Conservation (phyloP, 2,329 filamentous ascomycete genomes). For the Microdochium trichocladiopsis region DNA sequence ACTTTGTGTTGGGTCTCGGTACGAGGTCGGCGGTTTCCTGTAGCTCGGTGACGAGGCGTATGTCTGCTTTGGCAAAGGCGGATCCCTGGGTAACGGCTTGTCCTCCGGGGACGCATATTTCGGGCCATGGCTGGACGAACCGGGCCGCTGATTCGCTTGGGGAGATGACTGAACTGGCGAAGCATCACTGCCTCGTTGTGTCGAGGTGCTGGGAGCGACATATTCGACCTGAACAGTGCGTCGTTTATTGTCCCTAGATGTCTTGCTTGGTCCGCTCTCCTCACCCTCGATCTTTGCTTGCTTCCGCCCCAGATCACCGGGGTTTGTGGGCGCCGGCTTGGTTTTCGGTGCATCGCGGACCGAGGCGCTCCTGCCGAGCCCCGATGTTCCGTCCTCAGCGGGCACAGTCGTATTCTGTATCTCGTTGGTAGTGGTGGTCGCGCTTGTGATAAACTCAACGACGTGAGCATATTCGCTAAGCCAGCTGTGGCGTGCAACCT, state of each 20-base stretch:
- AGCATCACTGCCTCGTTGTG: conserved; percentile 56
- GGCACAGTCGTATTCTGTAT: conserved; percentile 73
- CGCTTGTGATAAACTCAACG: conserved; percentile 94
- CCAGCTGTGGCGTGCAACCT: conserved; percentile 97
- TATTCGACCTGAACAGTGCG: conserved; percentile 97
- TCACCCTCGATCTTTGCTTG: conserved; percentile 68
- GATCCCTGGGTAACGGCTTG: conserved; percentile 55
- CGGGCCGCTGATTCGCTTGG: conserved; percentile 8
- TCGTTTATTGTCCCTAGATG: conserved; percentile 82
- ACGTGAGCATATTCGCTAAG: conserved; percentile 94
- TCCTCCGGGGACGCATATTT: conserved; percentile 37
- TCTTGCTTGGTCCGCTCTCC: conserved; percentile 44
- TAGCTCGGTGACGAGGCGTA: conserved; percentile 25
- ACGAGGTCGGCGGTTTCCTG: conserved; percentile 39
- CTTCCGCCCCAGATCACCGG: conserved; percentile 63
- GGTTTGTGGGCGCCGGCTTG: conserved; percentile 40
- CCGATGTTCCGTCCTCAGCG: conserved; percentile 44
- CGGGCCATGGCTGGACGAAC: conserved; percentile 47
- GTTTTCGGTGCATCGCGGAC: conserved; percentile 80
- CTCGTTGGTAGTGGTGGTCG: conserved; percentile 78
- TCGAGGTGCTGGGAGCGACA: conserved; percentile 83
- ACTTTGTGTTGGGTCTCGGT: conserved; percentile 37
- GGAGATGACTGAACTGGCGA: conserved; percentile 18
- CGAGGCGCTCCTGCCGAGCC: conserved; percentile 79
- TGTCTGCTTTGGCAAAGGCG: conserved; percentile 37